These are phyloP conservation scores for Pyrus bretschneideri DNA, from an alignment of 306 rosid species.

Conservation along the genomic window DNA sequence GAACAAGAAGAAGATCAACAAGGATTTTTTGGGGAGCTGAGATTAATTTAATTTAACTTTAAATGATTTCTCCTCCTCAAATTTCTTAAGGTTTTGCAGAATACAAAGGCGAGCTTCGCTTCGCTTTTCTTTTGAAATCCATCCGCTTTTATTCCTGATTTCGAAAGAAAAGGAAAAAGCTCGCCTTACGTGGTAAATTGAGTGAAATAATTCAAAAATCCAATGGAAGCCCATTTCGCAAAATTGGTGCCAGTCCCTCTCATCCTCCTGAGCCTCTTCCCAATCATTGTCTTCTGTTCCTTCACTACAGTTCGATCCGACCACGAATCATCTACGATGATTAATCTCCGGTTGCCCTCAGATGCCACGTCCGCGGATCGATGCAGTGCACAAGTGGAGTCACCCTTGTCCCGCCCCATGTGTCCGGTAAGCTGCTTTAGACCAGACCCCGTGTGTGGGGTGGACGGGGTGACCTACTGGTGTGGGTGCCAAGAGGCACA, in stretches of 20 bases:
- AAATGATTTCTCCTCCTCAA: not conserved
- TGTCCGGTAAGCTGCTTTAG: conserved; percentile 83
- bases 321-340: conserved; percentile 9
- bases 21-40: not conserved
- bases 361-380: conserved; percentile 18
- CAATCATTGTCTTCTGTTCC: conserved; percentile 19
- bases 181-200: conserved; percentile 11
- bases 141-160: not conserved
- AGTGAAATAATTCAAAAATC: not conserved
- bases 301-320: conserved; percentile 29
- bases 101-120: not conserved
- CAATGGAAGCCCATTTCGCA: conserved; percentile 25
- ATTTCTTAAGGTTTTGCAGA: not conserved
- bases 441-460: conserved; percentile 86
- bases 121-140: not conserved
- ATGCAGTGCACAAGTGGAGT: conserved; percentile 27
- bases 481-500: conserved; percentile 84
- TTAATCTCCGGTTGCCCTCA: conserved; percentile 31
- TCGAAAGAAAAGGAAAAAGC: conserved; percentile 10
- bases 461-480: conserved; percentile 84
- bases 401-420: conserved; percentile 24
- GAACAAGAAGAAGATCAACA: not conserved
- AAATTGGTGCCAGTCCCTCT: conserved; percentile 10
- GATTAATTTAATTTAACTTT: too few species aligned
- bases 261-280: not conserved